Evolutionary conservation across 2,329 filamentous ascomycete genomes (phyloP), one percentile per base, ranked within the genome.

Genomic region (Diaporthe citri): DNA sequence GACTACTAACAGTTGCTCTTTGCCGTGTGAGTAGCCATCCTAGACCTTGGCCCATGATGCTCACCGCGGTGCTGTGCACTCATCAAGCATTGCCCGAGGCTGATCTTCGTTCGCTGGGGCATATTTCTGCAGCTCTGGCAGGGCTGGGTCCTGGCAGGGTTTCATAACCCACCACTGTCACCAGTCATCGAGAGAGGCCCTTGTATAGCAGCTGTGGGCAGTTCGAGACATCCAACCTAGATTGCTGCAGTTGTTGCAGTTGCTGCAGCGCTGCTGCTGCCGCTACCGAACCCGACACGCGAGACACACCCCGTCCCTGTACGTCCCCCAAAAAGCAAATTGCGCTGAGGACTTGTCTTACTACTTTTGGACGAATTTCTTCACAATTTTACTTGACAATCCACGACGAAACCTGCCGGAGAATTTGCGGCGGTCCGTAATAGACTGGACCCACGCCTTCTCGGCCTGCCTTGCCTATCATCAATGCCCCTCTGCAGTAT

Each of bases 361-460:
- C 73, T 75, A 22, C 48, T 64, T 75, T 41, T 71, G 74, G 75
- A 73, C 70, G 75, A 25, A 72, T 66, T 41, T 73, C 57, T 73
- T 64, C 28, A 55, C 73, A 73, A 73, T 73, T 71, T 67, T 67
- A 73, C 66, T 62, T 56, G 66, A 76, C 46, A 66, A 66, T 56
- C 62, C 76, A 76, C 74, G 76, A 77, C 76, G 74, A 77, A 76
- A 76, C 75, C 66, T 55, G 71, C 64, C 76, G 76, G 76, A 77
- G 76, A 77, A 77, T 77, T 76, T 74, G 25, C 56, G 60, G 71
- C 71, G 74, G 75, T 76, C 73, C 75, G 75, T 76, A 75, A 75
- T 76, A 75, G 74, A 76, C 71, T 57, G 75, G 75, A 71, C 71
- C 75, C 75, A 76, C 71, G 74, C 71, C 59, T 69, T 66, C 70